These are phyloP conservation scores for Microcyclosporella mali DNA, from an alignment of 2,329 filamentous ascomycete species.

Conservation along the genomic window DNA sequence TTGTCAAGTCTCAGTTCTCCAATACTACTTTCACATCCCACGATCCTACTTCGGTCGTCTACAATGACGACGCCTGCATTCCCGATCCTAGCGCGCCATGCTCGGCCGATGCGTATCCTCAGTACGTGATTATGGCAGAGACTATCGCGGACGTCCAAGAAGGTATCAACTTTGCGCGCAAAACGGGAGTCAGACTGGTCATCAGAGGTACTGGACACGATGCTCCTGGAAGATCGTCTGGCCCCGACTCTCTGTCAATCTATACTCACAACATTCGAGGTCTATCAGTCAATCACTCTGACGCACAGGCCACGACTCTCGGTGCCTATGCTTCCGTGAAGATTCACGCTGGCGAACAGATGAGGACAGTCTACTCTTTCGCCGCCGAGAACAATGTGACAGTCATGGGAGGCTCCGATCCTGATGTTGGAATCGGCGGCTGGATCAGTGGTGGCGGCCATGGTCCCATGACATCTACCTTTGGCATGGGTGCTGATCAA, in stretches of 20 bases:
- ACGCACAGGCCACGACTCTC: constrained; percentile 5
- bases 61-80: constrained; percentile 14
- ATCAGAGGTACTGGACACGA: constrained; percentile 19
- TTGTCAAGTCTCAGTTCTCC: constrained; percentile 4
- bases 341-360: constrained; percentile 7
- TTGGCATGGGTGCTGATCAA: constrained; percentile 17
- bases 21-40: constrained; percentile 9
- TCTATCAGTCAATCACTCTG: constrained; percentile 23
- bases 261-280: constrained; percentile 53
- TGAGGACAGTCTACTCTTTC: constrained; percentile 5
- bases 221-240: constrained; percentile 42
- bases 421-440: constrained; percentile 8
- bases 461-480: constrained; percentile 8
- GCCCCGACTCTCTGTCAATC: constrained; percentile 52
- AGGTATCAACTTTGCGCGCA: constrained; percentile 7
- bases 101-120: constrained; percentile 7
- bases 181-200: constrained; percentile 8
- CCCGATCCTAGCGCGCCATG: constrained; percentile 6
- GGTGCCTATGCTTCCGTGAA: constrained; percentile 7
- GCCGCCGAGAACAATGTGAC: constrained; percentile 6
- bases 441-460: constrained; percentile 16
- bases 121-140: constrained; percentile 6
- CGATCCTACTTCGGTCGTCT: constrained; percentile 5
- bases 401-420: constrained; percentile 8
- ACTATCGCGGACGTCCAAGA: constrained; percentile 6